These are phyloP conservation scores for Nakataea oryzae DNA, from an alignment of 2,329 filamentous ascomycete species.

Conservation along the genomic window DNA sequence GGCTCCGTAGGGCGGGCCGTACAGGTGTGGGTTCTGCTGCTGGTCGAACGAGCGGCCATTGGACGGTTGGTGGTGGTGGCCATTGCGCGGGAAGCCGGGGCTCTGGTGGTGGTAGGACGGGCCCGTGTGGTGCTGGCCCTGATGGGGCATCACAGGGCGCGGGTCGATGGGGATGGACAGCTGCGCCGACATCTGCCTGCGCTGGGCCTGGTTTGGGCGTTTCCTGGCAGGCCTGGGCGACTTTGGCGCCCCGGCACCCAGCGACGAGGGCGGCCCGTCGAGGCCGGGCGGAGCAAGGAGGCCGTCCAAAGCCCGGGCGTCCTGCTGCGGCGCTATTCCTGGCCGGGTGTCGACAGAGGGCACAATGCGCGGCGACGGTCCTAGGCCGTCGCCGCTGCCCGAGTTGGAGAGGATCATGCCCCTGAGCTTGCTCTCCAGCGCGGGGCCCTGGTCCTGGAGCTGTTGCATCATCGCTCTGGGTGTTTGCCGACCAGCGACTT, in stretches of 20 bases:
- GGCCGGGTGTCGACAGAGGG: not conserved
- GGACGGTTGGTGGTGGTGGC: slow-evolving; percentile 4
- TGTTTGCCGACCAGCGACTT: not conserved
- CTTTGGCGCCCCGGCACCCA: not conserved
- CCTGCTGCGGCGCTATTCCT: not conserved
- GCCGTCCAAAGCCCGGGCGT: not conserved
- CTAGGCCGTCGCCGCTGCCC: not conserved
- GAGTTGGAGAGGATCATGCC: slow-evolving; percentile 2
- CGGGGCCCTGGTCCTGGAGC: not conserved
- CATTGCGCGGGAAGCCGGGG: slow-evolving; percentile 6
- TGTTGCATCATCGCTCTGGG: not conserved
- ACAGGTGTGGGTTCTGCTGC: not conserved
- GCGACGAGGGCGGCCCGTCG: not conserved
- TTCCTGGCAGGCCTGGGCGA: slow-evolving; percentile 26
- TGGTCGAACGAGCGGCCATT: not conserved
- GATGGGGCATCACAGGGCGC: slow-evolving; percentile 20
- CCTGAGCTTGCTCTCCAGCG: slow-evolving; percentile 1
- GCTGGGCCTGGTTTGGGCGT: slow-evolving; percentile 52
- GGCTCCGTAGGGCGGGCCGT: slow-evolving; percentile 6
- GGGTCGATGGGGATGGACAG: slow-evolving; percentile 45
- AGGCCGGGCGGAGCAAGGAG: not conserved
- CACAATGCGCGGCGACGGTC: not conserved
- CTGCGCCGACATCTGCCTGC: slow-evolving; percentile 51
- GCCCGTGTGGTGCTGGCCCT: slow-evolving; percentile 16
- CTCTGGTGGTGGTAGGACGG: not conserved